phyloP scores from a whole-genome alignment of 1,139 yeast species.

The Yamadazyma dendronema region DNA sequence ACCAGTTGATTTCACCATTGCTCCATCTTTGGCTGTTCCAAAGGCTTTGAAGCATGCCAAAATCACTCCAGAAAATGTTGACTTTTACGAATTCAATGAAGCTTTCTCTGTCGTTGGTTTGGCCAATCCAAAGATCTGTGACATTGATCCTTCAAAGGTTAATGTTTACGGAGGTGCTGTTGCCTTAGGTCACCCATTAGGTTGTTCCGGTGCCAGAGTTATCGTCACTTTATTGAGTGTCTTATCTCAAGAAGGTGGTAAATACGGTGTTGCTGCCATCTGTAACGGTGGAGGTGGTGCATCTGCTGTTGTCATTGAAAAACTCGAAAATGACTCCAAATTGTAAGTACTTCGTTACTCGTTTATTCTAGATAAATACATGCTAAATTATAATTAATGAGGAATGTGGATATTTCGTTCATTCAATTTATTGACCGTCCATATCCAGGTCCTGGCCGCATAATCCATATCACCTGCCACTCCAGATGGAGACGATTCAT shows the following conservation, averaged over 20 bases:
- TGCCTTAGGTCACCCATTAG: conserved; percentile 95
- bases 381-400: not conserved
- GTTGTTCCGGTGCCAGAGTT: conserved; percentile 96
- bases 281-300: conserved; percentile 99
- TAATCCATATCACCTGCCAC: conserved; percentile 60
- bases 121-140: conserved; percentile 78
- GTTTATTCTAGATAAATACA: no score
- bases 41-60: conserved; percentile 91
- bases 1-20: conserved; percentile 91
- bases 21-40: conserved; percentile 92
- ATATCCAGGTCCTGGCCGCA: conserved; percentile 77
- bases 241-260: conserved; percentile 79
- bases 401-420: conserved; percentile 40
- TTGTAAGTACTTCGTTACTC: conserved; percentile 11
- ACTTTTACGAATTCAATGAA: conserved; percentile 90
- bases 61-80: conserved; percentile 55
- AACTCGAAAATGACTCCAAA: conserved; percentile 28
- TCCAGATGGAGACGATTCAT: conserved; percentile 50
- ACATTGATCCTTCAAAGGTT: conserved; percentile 64
- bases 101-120: conserved; percentile 95
- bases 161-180: conserved; percentile 98
- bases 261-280: conserved; percentile 89
- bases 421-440: conserved; percentile 68
- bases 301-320: conserved; percentile 42
- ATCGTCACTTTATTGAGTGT: conserved; percentile 79